phyloP scores from a whole-genome alignment of 768 basidiomycete genomes.

The Omphalotus guepiniiformis region DNA sequence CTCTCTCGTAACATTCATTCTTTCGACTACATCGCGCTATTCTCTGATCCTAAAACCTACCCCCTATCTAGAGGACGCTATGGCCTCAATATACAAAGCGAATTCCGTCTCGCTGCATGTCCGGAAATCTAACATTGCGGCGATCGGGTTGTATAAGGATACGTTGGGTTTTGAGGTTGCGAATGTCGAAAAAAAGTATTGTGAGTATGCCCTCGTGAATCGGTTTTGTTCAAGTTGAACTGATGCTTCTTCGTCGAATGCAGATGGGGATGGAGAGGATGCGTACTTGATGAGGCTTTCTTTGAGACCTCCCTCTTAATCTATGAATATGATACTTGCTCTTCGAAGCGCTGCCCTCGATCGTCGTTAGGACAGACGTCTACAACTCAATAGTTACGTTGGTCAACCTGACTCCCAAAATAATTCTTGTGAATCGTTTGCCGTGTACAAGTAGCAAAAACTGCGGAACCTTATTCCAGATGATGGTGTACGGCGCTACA shows the following conservation, averaged over 20 bases:
- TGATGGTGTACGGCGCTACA: too few species aligned
- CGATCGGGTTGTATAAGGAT: conserved; percentile 84
- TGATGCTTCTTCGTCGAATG: not conserved
- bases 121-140: conserved; percentile 92
- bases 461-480: too few species aligned
- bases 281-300: conserved; percentile 77
- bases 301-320: too few species aligned
- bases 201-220: too few species aligned
- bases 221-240: too few species aligned
- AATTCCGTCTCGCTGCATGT: conserved; percentile 87
- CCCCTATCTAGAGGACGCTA: conserved; percentile 72
- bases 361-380: too few species aligned
- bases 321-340: too few species aligned
- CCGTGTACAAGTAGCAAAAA: too few species aligned
- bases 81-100: conserved; percentile 84
- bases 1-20: conserved; percentile 77
- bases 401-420: too few species aligned
- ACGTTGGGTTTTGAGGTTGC: conserved; percentile 87
- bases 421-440: too few species aligned
- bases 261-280: conserved; percentile 88
- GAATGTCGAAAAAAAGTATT: conserved; percentile 88
- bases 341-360: too few species aligned
- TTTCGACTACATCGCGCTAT: conserved; percentile 20
- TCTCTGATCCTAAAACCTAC: not conserved
- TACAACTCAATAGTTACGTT: too few species aligned